Percentiles rank a stretch among this genome's conserved stretches.
phyloP scores from a whole-genome alignment of 2,329 filamentous ascomycete genomes.

The Seiridium unicorne region DNA sequence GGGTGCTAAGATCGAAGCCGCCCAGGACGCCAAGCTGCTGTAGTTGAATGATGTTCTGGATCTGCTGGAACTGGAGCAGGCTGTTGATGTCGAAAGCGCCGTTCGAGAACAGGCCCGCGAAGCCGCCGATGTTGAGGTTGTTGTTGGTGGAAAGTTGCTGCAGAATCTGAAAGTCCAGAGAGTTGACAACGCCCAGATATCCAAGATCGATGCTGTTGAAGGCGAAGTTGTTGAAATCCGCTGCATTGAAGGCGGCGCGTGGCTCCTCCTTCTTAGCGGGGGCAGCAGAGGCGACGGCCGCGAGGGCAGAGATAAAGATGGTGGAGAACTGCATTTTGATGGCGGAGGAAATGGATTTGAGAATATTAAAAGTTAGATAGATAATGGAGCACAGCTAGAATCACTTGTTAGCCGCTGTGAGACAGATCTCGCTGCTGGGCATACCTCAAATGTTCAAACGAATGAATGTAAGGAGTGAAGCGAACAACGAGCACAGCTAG shows the following conservation, averaged over 20 bases:
- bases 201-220: slow-evolving; percentile 35
- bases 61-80: slow-evolving; percentile 38
- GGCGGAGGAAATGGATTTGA: slow-evolving; percentile 20
- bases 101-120: slow-evolving; percentile 39
- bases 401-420: slow-evolving; percentile 16
- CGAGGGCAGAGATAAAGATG: slow-evolving; percentile 42
- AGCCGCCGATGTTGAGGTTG: slow-evolving; percentile 28
- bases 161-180: slow-evolving; percentile 25
- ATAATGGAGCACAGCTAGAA: slow-evolving; percentile 43
- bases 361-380: slow-evolving; percentile 30
- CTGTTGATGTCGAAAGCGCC: slow-evolving; percentile 47
- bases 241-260: slow-evolving; percentile 28
- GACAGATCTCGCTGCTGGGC: neutral
- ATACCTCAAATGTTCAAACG: slow-evolving; percentile 39
- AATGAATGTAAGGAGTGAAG: slow-evolving; percentile 37
- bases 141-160: slow-evolving; percentile 37
- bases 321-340: slow-evolving; percentile 49
- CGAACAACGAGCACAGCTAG: slow-evolving; percentile 49
- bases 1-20: slow-evolving; percentile 43
- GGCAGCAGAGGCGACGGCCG: slow-evolving; percentile 42
- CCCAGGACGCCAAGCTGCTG: slow-evolving; percentile 38
- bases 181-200: slow-evolving; percentile 32
- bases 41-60: slow-evolving; percentile 31
- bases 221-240: slow-evolving; percentile 28
- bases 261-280: slow-evolving; percentile 30